Base-by-base conservation (phyloP, 2,329 filamentous ascomycete species). In the Didymella segeticola region DNA sequence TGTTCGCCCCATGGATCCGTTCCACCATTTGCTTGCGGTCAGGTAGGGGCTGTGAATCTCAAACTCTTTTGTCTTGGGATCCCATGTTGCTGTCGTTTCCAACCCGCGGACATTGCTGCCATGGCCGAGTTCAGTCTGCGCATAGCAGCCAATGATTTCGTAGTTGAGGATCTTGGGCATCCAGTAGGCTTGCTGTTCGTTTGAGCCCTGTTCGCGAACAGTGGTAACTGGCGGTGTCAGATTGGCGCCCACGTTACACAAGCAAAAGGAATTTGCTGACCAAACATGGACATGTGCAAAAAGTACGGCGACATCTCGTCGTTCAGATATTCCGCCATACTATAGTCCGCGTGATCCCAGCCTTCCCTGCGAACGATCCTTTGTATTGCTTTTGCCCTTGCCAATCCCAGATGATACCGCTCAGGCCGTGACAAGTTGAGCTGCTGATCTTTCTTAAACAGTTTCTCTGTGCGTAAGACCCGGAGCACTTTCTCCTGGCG, bases 21-120 rank as follows among this genome's bases (percentile, higher is more conserved):
- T 82, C 80, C 81, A 83, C 80, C 79, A 83, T 66, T 83, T 83
- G 60, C 77, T 81, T 2, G 81, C 78, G 1, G 80, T 82, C 17
- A 83, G 64, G 22, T 78, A 78, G 10, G 81, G 81, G 56, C 79
- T 82, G 64, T 82, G 79, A 12, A 83, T 71, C 26, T 79, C 69
- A 53, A 83, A 83, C 27, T 80, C 75, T 53, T 78, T 78, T 5
- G 68, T 70, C 22, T 70, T 61, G 1, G 70, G 69, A 59, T 82
- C 76, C 77, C 79, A 83, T 26, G 69, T 76, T 1, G 80, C 80
- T 39, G 77, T 67, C 12, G 77, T 78, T 56, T 83, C 80, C 11
- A 83, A 60, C 0, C 80, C 80, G 41, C 77, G 72, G 10, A 83
- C 80, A 56, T 83, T 83, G 48, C 79, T 82, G 0, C 80, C 81